Percentiles rank a stretch among this genome's conserved stretches.
phyloP scores from a whole-genome alignment of 495 filamentous ascomycete genomes.

The Paragyromitra xinjiangensis region DNA sequence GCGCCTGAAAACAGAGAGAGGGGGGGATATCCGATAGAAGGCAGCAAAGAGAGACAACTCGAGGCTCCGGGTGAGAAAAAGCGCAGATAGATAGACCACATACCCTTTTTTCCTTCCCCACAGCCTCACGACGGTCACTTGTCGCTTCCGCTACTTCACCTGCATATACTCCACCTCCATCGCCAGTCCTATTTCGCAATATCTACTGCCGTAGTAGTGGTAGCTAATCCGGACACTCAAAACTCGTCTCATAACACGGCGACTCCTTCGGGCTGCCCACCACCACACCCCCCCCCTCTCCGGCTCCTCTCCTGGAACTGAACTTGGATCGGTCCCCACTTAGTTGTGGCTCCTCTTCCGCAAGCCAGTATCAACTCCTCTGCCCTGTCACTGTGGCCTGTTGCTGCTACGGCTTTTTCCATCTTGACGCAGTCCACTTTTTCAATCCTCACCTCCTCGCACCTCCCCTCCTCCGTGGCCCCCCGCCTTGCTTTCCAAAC shows the following conservation, averaged over 20 bases:
- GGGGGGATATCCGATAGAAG: constrained; percentile 44
- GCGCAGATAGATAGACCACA: constrained; percentile 48
- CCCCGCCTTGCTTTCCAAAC: constrained; percentile 46
- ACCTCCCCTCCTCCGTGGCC: constrained; percentile 43
- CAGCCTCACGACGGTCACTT: constrained; percentile 50
- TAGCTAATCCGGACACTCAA: constrained; percentile 48
- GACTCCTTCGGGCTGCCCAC: constrained; percentile 48
- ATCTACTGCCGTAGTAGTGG: constrained; percentile 52
- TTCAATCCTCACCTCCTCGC: constrained; percentile 27
- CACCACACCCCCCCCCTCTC: constrained; percentile 12
- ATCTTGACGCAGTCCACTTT: constrained; percentile 42
- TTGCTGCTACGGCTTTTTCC: constrained; percentile 22
- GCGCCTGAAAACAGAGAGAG: constrained; percentile 35
- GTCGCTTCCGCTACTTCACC: constrained; percentile 49
- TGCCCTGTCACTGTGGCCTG: constrained; percentile 41
- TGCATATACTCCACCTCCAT: constrained; percentile 50
- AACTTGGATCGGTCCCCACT: constrained; percentile 51
- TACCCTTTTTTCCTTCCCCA: constrained; percentile 27
- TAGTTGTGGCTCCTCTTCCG: constrained; percentile 47
- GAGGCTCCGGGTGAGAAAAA: constrained; percentile 41
- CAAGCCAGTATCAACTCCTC: constrained; percentile 44
- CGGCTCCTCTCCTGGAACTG: constrained; percentile 41
- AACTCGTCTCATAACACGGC: constrained; percentile 51
- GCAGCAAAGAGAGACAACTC: constrained; percentile 39
- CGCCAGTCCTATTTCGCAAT: constrained; percentile 49